Evolutionary conservation across 768 basidiomycete genomes (phyloP).

Genomic region (Lentinus brumalis): DNA sequence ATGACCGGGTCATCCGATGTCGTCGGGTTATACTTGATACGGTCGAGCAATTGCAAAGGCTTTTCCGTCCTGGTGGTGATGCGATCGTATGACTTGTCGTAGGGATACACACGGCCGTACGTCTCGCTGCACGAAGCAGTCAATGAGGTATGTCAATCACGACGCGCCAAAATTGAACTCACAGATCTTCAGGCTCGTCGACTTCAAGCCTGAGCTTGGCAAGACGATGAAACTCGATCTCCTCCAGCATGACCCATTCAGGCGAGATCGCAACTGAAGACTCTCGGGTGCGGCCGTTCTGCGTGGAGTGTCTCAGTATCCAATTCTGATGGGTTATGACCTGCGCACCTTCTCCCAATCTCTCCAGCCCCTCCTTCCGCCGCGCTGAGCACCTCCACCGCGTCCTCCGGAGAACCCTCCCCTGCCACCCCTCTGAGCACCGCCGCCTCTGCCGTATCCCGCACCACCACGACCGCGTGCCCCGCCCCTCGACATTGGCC

Average conservation of each 20-base stretch:
- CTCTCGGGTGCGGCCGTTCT: constrained; percentile 86
- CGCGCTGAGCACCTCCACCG: constrained; percentile 47
- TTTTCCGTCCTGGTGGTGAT: constrained; percentile 92
- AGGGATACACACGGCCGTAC: constrained; percentile 88
- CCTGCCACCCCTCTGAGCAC: constrained; percentile 47
- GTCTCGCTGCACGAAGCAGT: constrained; percentile 55
- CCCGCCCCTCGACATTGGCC: constrained; percentile 57
- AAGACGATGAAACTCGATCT: constrained; percentile 94
- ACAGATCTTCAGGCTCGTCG: constrained; percentile 91
- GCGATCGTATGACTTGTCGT: constrained; percentile 94
- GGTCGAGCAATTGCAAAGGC: constrained; percentile 89
- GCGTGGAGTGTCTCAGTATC: constrained; percentile 15
- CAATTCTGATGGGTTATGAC: neutral
- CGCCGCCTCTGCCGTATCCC: constrained; percentile 42
- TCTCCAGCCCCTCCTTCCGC: constrained; percentile 79
- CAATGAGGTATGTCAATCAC: neutral
- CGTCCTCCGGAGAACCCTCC: constrained; percentile 44
- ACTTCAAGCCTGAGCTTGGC: constrained; percentile 92
- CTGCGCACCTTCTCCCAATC: constrained; percentile 88
- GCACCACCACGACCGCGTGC: constrained; percentile 36
- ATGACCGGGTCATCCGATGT: constrained; percentile 98
- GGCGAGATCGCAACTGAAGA: constrained; percentile 91
- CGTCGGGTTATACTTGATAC: constrained; percentile 96
- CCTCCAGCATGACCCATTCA: constrained; percentile 94
- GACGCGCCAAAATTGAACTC: constrained; percentile 30